These are phyloP conservation scores for Persicaria tinctoria DNA, from an alignment of 148 eudicot genomes.

Conservation along the genomic window DNA sequence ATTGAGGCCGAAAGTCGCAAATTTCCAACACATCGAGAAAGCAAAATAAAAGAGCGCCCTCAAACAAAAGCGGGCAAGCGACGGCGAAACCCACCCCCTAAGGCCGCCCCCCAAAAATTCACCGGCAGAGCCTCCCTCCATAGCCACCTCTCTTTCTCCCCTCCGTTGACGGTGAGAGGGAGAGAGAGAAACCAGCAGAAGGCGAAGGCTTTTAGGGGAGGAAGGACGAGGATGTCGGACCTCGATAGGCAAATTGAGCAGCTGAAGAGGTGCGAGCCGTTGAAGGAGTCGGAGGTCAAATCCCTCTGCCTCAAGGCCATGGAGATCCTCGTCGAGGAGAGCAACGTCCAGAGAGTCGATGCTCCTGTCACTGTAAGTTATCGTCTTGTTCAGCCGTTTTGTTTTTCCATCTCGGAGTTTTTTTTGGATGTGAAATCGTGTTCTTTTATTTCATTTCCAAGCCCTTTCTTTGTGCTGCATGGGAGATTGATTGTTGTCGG, in stretches of 20 bases:
- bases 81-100: conserved; percentile 2
- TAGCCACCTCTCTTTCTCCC: background rate
- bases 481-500: background rate
- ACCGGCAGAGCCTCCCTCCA: background rate
- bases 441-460: background rate
- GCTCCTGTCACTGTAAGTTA: conserved; percentile 83
- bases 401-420: background rate
- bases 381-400: background rate
- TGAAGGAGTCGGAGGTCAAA: conserved; percentile 77
- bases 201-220: background rate
- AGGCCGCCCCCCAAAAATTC: background rate
- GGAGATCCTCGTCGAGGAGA: conserved; percentile 85
- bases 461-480: background rate
- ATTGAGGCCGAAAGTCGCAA: background rate
- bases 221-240: conserved; percentile 54
- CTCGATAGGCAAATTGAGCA: conserved; percentile 90
- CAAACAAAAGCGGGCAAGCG: background rate
- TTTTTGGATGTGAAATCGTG: background rate
- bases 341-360: conserved; percentile 88
- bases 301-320: conserved; percentile 83
- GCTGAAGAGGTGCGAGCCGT: conserved; percentile 74
- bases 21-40: background rate
- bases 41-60: background rate
- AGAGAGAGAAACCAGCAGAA: background rate
- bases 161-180: background rate